Evolutionary conservation across 78 protist genomes (phyloP).

Genomic region (Dictyostelium capitatum): DNA sequence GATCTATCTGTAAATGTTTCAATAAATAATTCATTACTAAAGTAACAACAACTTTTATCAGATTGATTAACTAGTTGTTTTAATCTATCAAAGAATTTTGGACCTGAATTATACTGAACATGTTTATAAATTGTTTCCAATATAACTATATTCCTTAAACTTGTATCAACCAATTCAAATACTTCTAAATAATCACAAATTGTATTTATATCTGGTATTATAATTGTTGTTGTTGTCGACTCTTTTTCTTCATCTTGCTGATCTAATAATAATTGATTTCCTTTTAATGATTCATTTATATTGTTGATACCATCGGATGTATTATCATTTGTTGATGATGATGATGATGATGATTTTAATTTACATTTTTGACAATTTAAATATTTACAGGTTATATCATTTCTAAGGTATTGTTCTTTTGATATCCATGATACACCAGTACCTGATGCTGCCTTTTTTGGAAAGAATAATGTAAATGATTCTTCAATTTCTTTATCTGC

Average conservation of each 20-base stretch:
- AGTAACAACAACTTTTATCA: not conserved
- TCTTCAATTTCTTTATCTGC: not conserved
- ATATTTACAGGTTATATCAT: constrained; percentile 29
- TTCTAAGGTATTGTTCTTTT: constrained; percentile 59
- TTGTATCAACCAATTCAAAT: constrained; percentile 17
- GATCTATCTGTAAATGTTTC: constrained; percentile 31
- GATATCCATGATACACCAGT: constrained; percentile 47
- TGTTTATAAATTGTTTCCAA: constrained; percentile 52
- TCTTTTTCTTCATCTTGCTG: not conserved
- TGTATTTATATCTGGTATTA: constrained; percentile 48
- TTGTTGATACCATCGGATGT: not conserved
- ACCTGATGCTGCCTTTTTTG: constrained; percentile 32
- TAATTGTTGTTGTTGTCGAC: not conserved
- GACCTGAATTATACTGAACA: constrained; percentile 63
- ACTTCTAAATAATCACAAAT: constrained; percentile 34
- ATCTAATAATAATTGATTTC: not conserved
- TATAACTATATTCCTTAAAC: constrained; percentile 18
- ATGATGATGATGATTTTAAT: too few relatives aligned
- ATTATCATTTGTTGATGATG: too few relatives aligned
- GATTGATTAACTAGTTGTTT: constrained; percentile 18
- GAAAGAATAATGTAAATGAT: constrained; percentile 24
- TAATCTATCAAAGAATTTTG: constrained; percentile 53
- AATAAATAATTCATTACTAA: constrained; percentile 32
- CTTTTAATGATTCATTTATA: not conserved
- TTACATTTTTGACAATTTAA: constrained; percentile 23